Evolutionary conservation across 192 early-diverging fungal genomes (phyloP).

Genomic region (Cladochytrium replicatum): DNA sequence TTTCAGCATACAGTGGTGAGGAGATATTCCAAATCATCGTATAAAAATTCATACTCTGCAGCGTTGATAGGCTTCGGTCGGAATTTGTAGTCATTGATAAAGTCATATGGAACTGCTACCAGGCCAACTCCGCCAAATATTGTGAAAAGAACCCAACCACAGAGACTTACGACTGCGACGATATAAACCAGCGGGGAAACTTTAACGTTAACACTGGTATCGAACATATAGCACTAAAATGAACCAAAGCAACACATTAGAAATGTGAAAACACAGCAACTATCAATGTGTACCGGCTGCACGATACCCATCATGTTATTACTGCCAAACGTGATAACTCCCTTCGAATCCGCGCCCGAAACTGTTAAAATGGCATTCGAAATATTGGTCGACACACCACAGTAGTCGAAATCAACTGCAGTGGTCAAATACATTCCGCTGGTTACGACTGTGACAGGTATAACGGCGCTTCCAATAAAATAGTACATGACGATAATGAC

Average conservation of each 20-base stretch:
- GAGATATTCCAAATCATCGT: too few species aligned
- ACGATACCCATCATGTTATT: too few species aligned
- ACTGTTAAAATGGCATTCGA: too few species aligned
- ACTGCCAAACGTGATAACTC: too few species aligned
- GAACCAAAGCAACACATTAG: background rate
- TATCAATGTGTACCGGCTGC: too few species aligned
- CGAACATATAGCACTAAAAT: background rate
- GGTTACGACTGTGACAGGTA: conserved; percentile 15
- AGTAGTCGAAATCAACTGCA: conserved; percentile 14
- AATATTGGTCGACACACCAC: too few species aligned
- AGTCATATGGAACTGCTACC: conserved; percentile 38
- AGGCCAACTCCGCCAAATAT: conserved; percentile 52
- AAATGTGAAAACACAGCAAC: background rate
- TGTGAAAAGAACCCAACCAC: conserved; percentile 50
- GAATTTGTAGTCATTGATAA: conserved; percentile 40
- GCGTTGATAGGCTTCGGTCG: conserved; percentile 45
- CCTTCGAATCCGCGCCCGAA: too few species aligned
- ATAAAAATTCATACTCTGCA: conserved; percentile 20
- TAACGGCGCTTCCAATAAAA: conserved; percentile 31
- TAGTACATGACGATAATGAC: conserved; percentile 37
- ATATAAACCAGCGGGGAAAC: conserved; percentile 45
- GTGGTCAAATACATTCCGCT: conserved; percentile 9
- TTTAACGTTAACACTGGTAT: conserved; percentile 18
- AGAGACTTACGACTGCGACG: conserved; percentile 40
- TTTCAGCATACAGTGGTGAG: too few species aligned